A percentile compares a stretch with the other conserved stretches of the same genome.
These are phyloP conservation scores for Eutrema yunnanense DNA, from an alignment of 345 rosid species.

Conservation along the genomic window DNA sequence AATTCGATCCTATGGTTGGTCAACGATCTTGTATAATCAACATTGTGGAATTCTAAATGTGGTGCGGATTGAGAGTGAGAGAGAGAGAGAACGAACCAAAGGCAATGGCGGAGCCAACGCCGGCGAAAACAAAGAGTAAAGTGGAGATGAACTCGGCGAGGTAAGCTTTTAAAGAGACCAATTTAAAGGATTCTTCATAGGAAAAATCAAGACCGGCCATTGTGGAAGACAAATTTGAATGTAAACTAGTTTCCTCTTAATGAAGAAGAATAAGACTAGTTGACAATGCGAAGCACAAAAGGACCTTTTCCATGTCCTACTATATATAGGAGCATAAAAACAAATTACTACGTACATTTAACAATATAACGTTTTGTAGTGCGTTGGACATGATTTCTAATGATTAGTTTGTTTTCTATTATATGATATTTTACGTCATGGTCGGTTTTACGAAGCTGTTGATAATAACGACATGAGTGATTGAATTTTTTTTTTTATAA, in stretches of 20 bases:
- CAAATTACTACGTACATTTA: background rate
- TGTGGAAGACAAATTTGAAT: background rate
- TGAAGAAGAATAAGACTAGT: background rate
- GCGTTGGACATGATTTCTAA: conserved; percentile 14
- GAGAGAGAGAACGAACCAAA: conserved; percentile 41
- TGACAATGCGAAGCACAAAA: background rate
- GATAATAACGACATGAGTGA: conserved; percentile 11
- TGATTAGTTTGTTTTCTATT: background rate
- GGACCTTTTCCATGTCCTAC: background rate
- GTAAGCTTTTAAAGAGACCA: conserved; percentile 60
- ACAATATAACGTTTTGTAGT: background rate
- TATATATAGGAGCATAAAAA: conserved; percentile 9
- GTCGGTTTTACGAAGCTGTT: conserved; percentile 8
- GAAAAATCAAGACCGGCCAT: conserved; percentile 52
- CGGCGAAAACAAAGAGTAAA: conserved; percentile 80
- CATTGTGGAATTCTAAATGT: background rate
- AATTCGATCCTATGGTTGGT: background rate
- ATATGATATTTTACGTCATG: background rate
- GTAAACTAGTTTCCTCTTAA: background rate
- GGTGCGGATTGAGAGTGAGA: background rate
- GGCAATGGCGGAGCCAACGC: conserved; percentile 88
- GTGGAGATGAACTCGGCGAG: conserved; percentile 97
- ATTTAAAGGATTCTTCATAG: conserved; percentile 61
- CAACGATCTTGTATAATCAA: background rate
- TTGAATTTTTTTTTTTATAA: background rate